Percentiles rank a stretch among this genome's conserved stretches.
Evolutionary conservation across 805 yeast genomes (phyloP).

Genomic region (Cephaloascus fragrans): DNA sequence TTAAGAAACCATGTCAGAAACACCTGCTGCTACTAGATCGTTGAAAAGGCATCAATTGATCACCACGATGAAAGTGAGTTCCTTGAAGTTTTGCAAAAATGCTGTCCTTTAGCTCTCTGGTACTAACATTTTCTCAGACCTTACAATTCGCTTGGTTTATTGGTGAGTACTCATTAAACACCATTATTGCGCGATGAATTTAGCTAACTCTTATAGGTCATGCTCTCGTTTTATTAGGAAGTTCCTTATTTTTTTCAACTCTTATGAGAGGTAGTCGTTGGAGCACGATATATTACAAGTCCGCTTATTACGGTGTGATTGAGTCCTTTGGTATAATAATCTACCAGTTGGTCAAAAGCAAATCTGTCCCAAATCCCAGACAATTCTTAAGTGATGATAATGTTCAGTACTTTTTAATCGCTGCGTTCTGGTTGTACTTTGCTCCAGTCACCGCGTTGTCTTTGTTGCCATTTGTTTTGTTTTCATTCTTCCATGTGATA

Average conservation of each 20-base stretch:
- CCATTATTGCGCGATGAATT: not conserved
- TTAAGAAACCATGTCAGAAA: not conserved
- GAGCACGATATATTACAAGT: slow-evolving; percentile 39
- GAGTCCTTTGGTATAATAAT: slow-evolving; percentile 71
- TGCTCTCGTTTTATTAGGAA: slow-evolving; percentile 30
- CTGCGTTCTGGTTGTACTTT: slow-evolving; percentile 41
- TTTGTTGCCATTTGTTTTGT: slow-evolving; percentile 63
- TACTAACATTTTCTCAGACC: slow-evolving; percentile 16
- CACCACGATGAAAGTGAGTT: slow-evolving; percentile 12
- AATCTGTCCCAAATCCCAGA: not conserved
- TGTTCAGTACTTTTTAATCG: slow-evolving; percentile 57
- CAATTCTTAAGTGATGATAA: slow-evolving; percentile 41
- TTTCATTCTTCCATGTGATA: slow-evolving; percentile 74
- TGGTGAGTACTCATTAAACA: slow-evolving; percentile 7
- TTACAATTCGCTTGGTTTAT: slow-evolving; percentile 73
- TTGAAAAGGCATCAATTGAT: slow-evolving; percentile 9
- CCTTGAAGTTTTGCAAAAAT: not conserved
- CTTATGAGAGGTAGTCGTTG: slow-evolving; percentile 16
- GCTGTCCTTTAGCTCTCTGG: not conserved
- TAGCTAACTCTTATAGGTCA: slow-evolving; percentile 30
- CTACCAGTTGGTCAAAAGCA: slow-evolving; percentile 33
- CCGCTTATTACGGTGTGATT: slow-evolving; percentile 53
- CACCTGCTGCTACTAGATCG: not conserved
- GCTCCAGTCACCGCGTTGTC: slow-evolving; percentile 55
- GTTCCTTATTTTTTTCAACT: slow-evolving; percentile 26